These are phyloP conservation scores for Cutaneotrichosporon cyanovorans DNA, from an alignment of 1,284 basidiomycete genomes.

Conservation along the genomic window DNA sequence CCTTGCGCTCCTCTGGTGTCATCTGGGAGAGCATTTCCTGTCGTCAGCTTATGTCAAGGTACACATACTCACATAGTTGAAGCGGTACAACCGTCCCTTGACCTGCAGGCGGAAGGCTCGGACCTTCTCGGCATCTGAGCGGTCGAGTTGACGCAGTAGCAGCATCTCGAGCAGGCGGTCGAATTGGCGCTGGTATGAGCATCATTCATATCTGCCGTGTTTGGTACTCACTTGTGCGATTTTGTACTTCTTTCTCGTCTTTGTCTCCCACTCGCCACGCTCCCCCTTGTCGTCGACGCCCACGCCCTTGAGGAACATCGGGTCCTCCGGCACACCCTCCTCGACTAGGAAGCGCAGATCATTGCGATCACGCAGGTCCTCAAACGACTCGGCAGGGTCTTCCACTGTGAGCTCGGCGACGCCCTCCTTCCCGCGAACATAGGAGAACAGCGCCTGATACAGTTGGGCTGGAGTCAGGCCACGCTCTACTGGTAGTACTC, in stretches of 20 bases:
- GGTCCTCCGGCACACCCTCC: constrained; percentile 30
- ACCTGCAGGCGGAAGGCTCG: constrained; percentile 70
- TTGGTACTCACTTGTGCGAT: constrained; percentile 66
- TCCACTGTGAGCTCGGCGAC: constrained; percentile 91
- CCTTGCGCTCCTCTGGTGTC: constrained; percentile 72
- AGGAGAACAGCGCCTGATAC: constrained; percentile 77
- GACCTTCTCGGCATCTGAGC: constrained; percentile 53
- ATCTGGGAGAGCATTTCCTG: constrained; percentile 81
- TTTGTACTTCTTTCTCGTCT: constrained; percentile 72
- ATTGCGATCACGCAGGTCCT: constrained; percentile 80
- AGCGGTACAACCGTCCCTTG: constrained; percentile 86
- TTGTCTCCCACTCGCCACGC: constrained; percentile 60
- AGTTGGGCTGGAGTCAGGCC: constrained; percentile 59
- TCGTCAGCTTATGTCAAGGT: constrained; percentile 2
- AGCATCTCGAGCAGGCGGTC: constrained; percentile 87
- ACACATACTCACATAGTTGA: constrained; percentile 76
- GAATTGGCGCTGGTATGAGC: constrained; percentile 69
- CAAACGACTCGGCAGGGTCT: constrained; percentile 73
- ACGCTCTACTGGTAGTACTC: constrained; percentile 37
- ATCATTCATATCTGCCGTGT: neutral
- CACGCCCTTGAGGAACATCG: constrained; percentile 28
- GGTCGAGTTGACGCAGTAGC: constrained; percentile 64
- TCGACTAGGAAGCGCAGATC: constrained; percentile 68
- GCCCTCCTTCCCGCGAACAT: constrained; percentile 58
- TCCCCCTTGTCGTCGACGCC: constrained; percentile 24